A percentile compares a stretch with the other conserved stretches of the same genome.
These are phyloP conservation scores for Calonectria ilicicola DNA, from an alignment of 2,329 filamentous ascomycete genomes.

Conservation along the genomic window DNA sequence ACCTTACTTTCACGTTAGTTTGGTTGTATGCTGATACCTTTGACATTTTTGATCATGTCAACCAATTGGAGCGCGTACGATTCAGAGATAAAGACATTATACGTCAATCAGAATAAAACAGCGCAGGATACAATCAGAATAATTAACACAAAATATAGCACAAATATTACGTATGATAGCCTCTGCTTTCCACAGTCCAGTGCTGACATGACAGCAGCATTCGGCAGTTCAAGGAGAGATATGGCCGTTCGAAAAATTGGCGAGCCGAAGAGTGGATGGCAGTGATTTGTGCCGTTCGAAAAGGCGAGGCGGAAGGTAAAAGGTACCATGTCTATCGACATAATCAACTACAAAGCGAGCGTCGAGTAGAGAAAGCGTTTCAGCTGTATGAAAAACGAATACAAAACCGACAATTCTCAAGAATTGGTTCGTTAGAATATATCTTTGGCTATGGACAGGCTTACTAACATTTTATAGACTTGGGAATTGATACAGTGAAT, in stretches of 20 bases:
- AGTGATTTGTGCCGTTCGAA: constrained; percentile 12
- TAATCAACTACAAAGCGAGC: not conserved
- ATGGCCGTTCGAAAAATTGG: constrained; percentile 6
- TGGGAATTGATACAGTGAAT: constrained; percentile 8
- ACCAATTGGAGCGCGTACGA: not conserved
- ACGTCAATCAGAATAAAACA: not conserved
- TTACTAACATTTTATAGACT: not conserved
- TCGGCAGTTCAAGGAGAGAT: constrained; percentile 4
- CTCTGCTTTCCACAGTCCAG: no score
- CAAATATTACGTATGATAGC: not conserved
- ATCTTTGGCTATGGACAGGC: no score
- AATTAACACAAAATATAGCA: not conserved
- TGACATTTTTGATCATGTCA: not conserved
- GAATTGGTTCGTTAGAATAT: not conserved
- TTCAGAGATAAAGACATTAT: not conserved
- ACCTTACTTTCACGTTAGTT: not conserved
- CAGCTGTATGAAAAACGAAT: not conserved
- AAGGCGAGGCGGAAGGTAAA: not conserved
- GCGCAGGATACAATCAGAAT: not conserved
- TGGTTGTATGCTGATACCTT: rapidly evolving
- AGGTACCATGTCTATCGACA: not conserved
- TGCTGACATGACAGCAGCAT: not conserved
- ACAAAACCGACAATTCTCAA: not conserved
- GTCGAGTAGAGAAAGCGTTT: not conserved
- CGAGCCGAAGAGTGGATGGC: constrained; percentile 6